Base-by-base conservation (phyloP, 75 land plant genomes). In the Larix kaempferi region DNA sequence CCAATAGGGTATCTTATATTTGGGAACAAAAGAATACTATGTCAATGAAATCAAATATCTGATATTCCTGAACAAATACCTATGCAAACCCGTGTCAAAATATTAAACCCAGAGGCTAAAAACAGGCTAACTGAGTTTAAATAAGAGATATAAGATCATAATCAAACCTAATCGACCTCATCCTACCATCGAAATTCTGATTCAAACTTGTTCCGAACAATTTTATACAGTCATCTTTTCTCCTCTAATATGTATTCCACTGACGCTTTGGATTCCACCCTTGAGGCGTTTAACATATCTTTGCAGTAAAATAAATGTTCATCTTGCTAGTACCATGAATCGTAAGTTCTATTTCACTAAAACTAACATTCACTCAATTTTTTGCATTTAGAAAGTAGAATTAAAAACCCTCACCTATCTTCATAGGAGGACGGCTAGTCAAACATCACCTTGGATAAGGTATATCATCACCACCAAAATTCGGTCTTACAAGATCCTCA, bases 131-230 rank as follows among this genome's bases (percentile, higher is more conserved):
- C 3, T 1, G 11, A 3, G 41, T n/a, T 1, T 37, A 69, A 49
- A 49, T 37, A 8, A 21, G 23, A n/a, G 23, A 39, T 7, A 69
- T 21, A 39, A 22, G 23, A 5, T 37, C 37, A n/a, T 62, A 69
- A 69, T 7, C 17, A 81, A 80, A 92, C 98, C 93, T 90, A 82
- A 83, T 89, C 91, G 58, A 94, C 83, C 54, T 79, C 78, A 83
- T 94, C 95, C 93, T 95, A 95, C 96, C 98, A 95, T 19, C 87
- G 80, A 74, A 95, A 95, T 77, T 91, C 92, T 1, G 93, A 6
- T 72, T 95, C 84, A 73, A 93, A 22, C 84, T 88, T 95, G 78
- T 93, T 95, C 63, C 90, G 80, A 41, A 91, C 76, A 77, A 95
- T 91, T 77, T 95, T 95, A 74, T 95, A 95, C 8, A 95, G 64